Base-by-base conservation (phyloP, 208 protist genomes). In the Phytomonas sp. region DNA sequence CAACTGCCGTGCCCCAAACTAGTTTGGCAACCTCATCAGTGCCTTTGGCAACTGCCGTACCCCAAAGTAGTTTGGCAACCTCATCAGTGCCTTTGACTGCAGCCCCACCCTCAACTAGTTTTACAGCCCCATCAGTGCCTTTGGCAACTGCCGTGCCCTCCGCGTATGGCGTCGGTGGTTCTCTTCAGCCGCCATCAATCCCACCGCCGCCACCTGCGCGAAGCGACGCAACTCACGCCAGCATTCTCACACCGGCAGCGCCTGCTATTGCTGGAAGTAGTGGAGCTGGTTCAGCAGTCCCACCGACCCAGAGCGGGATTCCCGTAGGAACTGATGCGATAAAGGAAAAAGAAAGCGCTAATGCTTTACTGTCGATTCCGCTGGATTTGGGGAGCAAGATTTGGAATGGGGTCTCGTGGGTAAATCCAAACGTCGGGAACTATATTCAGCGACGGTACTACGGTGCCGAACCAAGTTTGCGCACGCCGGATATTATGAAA, bases 381-480 rank as follows among this genome's bases (percentile, higher is more conserved):
- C 6, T 14, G 34, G 29, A 23, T 1, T 29, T 34, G 29, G 60
- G 67, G 33, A 33, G 42, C 23, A 68, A n/a, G 11, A n/a, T 42
- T 36, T 76, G 74, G 63, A 66, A 75, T 42, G 75, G 73, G 0
- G 66, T 89, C 14, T 67, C 71, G 56, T 94, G 89, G 87, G 88
- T 83, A 7, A 94, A 94, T 74, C 88, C 88, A 23, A 87, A 94
- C 67, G 89, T 94, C 2, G 87, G 87, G 33, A 84, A 90, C 75
- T 94, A 94, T 77, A 94, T 94, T 61, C 85, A 89, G 71, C 86
- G 89, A 0, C 86, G 89, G 29, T 94, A 92, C 75, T 94, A 94
- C 75, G 89, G 89, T 12, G 87, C 85, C 14, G 78, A 76, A 30
- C 89, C 89, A 30, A 93, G 89, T 70, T 81, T 94, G 70, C 89